Evolutionary conservation across 2,329 filamentous ascomycete species (phyloP), one percentile per base, ranked within the genome.

Genomic region (Diaporthe humulicola): DNA sequence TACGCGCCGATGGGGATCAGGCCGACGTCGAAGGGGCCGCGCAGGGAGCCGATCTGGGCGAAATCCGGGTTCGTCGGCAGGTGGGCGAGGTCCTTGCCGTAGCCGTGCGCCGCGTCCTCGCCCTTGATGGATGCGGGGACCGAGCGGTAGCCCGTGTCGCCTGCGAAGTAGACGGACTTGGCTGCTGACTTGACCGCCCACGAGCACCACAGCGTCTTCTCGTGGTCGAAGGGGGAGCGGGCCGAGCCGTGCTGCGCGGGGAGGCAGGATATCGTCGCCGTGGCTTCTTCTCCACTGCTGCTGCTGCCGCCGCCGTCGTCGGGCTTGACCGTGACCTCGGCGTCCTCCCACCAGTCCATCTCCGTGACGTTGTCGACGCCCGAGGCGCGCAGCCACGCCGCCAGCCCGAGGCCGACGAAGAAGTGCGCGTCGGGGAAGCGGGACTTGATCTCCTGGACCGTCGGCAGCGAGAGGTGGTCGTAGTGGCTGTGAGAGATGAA

Each of bases 1-100:
- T 98, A 98, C 2, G 96, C 96, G 71, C 96, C 96, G 78, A 98
- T 98, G 52, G 96, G 96, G 77, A 98, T 97, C 73, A 98, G 85
- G 0, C 96, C 96, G 9, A 98, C 89, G 82, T 98, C 95, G 80
- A 98, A 98, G 0, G 95, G 95, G 0, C 96, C 96, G 45, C 95
- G 89, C 70, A 93, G 88, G 22, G 91, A 85, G 76, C 96, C 96
- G 76, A 98, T 95, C 82, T 97, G 89, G 76, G 90, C 90, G 85
- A 98, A 98, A 67, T 95, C 95, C 10, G 96, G 96, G 81, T 94
- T 97, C 30, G 87, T 85, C 6, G 96, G 95, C 22, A 93, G 85
- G 70, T 92, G 86, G 22, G 92, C 86, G 79, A 92, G 92, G 74
- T 92, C 90, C 0, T 90, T 86, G 9, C 88, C 89, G 82, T 95